Conservation (phyloP, 805 yeast species). For the Metschnikowia proteae region DNA sequence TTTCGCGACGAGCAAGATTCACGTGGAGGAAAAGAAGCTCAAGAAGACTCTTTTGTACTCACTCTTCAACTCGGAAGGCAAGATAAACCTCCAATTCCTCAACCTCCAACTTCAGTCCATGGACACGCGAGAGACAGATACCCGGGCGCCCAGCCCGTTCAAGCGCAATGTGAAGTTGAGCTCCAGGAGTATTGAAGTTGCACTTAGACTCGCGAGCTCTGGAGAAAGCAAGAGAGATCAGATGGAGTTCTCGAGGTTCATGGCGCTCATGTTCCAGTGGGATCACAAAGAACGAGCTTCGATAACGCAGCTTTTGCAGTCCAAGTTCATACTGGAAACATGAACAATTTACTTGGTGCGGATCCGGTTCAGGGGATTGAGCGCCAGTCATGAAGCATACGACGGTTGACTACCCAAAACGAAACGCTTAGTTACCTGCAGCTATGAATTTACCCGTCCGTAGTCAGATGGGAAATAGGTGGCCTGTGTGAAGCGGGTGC, state of each 20-base stretch:
- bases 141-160: constrained; percentile 8
- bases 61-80: constrained; percentile 38
- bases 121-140: constrained; percentile 5
- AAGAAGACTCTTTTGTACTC: constrained; percentile 35
- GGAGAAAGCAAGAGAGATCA: constrained; percentile 13
- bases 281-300: constrained; percentile 21
- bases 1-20: constrained; percentile 5
- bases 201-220: constrained; percentile 21
- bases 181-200: constrained; percentile 30
- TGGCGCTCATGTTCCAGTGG: constrained; percentile 34
- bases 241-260: constrained; percentile 24
- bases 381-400: background rate
- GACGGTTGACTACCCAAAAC: no score
- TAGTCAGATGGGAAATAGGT: background rate
- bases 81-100: constrained; percentile 31
- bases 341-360: no score
- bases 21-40: constrained; percentile 29
- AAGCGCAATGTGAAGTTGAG: constrained; percentile 26
- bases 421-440: background rate
- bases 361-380: background rate
- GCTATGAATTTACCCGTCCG: background rate
- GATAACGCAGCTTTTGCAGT: constrained; percentile 8
- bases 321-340: constrained; percentile 4
- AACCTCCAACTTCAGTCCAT: constrained; percentile 23
- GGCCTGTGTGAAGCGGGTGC: background rate